Conservation (phyloP, 78 protist genomes). For the Chrysochromulina tobinii region DNA sequence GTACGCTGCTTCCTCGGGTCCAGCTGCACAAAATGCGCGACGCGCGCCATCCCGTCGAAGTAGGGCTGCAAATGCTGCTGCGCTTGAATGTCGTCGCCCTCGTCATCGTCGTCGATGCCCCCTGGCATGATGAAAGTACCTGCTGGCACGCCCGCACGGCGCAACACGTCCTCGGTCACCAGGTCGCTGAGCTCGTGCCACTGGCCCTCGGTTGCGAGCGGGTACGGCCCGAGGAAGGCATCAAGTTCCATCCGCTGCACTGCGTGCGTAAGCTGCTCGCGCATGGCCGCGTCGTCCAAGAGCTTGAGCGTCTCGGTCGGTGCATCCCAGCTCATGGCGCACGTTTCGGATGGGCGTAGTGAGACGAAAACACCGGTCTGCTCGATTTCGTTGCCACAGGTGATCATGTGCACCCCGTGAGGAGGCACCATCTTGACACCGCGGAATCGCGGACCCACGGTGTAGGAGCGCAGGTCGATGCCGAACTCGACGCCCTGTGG, state of each 20-base stretch:
- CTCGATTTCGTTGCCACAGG: background rate
- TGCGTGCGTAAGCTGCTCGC: too few species aligned
- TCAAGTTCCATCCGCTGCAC: background rate
- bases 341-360: background rate
- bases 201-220: background rate
- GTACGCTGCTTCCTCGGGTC: background rate
- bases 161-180: background rate
- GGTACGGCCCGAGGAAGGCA: background rate
- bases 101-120: background rate
- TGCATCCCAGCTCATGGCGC: background rate
- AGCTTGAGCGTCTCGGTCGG: background rate
- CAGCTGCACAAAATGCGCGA: background rate
- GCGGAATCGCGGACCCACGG: background rate
- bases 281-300: background rate
- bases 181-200: background rate
- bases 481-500: background rate
- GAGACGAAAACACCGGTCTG: background rate
- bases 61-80: background rate
- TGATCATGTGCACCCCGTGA: background rate
- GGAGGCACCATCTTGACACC: background rate
- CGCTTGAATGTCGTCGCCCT: background rate
- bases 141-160: background rate
- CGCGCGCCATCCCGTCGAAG: background rate
- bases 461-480: conserved; percentile 1
- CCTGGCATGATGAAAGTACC: background rate